A percentile compares a stretch with the other conserved stretches of the same genome.
Conservation (phyloP, 2,329 filamentous ascomycete genomes). For the Penicillium sclerotiorum region DNA sequence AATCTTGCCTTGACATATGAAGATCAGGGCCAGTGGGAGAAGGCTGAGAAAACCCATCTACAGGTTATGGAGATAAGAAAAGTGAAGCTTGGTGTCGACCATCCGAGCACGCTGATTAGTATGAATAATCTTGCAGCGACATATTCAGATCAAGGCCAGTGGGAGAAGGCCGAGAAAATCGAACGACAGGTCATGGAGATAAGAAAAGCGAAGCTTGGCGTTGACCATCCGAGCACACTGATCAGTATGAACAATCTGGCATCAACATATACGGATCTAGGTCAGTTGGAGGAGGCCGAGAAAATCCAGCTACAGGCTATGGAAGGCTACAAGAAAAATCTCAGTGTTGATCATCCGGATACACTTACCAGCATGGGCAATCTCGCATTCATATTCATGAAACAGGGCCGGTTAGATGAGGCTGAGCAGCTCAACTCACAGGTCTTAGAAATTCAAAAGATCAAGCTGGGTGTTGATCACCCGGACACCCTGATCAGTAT, state of each 20-base stretch:
- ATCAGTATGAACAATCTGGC: background rate
- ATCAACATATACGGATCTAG: too few species aligned
- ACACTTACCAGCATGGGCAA: slow-evolving; percentile 1
- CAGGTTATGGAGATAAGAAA: too few species aligned
- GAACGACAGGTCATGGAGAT: slow-evolving; percentile 2
- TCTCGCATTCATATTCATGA: too few species aligned
- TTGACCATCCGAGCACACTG: slow-evolving; percentile 1
- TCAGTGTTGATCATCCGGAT: slow-evolving; percentile 1
- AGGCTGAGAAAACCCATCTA: too few species aligned
- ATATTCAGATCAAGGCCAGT: slow-evolving; percentile 2
- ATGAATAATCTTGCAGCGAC: background rate
- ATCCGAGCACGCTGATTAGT: background rate
- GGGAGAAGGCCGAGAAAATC: background rate
- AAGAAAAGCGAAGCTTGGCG: slow-evolving; percentile 2
- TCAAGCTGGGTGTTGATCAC: background rate
- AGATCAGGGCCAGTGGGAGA: too few species aligned
- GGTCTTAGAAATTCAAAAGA: background rate
- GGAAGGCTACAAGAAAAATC: background rate
- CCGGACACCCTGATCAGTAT: background rate
- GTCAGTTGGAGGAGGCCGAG: background rate
- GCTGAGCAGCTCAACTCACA: background rate
- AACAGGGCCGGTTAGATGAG: too few species aligned
- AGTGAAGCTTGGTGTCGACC: too few species aligned
- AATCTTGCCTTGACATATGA: too few species aligned
- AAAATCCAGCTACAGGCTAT: slow-evolving; percentile 2